Conservation (phyloP, 306 rosid species). For the Malus sieversii region DNA sequence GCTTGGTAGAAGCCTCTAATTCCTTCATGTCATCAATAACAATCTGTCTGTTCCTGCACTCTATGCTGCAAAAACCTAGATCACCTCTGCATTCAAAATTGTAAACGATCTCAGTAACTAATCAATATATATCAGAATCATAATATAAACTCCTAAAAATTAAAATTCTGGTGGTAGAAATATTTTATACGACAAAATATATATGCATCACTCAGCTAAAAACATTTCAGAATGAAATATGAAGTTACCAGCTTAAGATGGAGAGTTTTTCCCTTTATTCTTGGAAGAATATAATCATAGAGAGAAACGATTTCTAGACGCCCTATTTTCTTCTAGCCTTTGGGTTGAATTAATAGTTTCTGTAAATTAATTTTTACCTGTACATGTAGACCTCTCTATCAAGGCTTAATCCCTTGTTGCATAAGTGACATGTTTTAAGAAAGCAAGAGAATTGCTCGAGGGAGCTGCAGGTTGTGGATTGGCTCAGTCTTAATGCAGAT, state of each 20-base stretch:
- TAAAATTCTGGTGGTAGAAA: neutral
- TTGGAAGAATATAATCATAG: too few relatives aligned
- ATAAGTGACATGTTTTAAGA: constrained; percentile 36
- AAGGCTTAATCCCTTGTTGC: constrained; percentile 35
- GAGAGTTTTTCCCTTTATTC: too few relatives aligned
- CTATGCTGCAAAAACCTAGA: constrained; percentile 40
- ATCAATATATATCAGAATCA: too few relatives aligned
- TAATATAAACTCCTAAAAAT: too few relatives aligned
- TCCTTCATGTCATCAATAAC: constrained; percentile 32
- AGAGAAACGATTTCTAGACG: too few relatives aligned
- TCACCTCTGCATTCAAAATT: constrained; percentile 35
- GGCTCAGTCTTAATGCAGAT: constrained; percentile 20
- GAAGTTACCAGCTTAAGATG: too few relatives aligned
- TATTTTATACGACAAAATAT: too few relatives aligned
- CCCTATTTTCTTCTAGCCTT: too few relatives aligned
- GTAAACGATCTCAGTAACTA: neutral
- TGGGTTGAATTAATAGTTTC: too few relatives aligned
- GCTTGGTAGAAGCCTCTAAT: constrained; percentile 36
- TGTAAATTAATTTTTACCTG: constrained; percentile 21
- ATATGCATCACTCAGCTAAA: too few relatives aligned
- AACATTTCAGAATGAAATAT: too few relatives aligned
- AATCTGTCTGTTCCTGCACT: constrained; percentile 41
- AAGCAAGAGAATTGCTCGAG: constrained; percentile 13
- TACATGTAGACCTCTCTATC: constrained; percentile 52
- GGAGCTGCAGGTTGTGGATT: neutral